These are phyloP conservation scores for Biscutella laevigata DNA, from an alignment of 441 rosid species.

Conservation along the genomic window DNA sequence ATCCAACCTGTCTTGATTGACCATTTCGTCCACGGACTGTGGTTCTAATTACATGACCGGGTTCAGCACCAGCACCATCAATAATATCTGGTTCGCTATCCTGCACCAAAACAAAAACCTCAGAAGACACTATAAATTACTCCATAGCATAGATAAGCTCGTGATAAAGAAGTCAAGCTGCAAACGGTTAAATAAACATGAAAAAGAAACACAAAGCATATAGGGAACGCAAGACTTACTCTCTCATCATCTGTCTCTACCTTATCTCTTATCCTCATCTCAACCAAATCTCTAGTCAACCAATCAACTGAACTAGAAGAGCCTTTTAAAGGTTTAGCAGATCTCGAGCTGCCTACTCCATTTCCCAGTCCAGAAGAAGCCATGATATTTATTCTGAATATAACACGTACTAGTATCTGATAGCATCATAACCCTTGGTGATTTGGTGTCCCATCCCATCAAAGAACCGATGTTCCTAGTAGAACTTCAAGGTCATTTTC, in stretches of 20 bases:
- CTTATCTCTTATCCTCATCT: constrained; percentile 78
- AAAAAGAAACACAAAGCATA: not conserved
- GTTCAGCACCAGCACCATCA: constrained; percentile 83
- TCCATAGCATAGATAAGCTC: not conserved
- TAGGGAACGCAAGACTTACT: constrained; percentile 40
- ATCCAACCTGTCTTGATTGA: constrained; percentile 77
- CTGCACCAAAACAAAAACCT: constrained; percentile 33
- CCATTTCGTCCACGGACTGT: constrained; percentile 82
- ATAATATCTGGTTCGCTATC: constrained; percentile 87
- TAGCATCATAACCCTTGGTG: constrained; percentile 24
- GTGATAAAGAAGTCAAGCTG: not conserved
- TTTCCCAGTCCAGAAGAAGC: constrained; percentile 81
- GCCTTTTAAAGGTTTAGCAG: constrained; percentile 65
- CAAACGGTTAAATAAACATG: not conserved
- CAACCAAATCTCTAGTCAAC: constrained; percentile 91
- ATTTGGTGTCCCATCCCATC: constrained; percentile 32
- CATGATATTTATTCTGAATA: constrained; percentile 34
- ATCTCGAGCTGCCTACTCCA: constrained; percentile 92
- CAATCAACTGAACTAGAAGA: constrained; percentile 93
- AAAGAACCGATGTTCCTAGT: constrained; percentile 38
- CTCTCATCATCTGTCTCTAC: constrained; percentile 72
- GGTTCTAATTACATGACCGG: constrained; percentile 85
- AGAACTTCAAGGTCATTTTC: constrained; percentile 23
- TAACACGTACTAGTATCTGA: constrained; percentile 31
- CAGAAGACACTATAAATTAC: not conserved